These are phyloP conservation scores for Phaeophleospora eucalypticola DNA, from an alignment of 2,329 filamentous ascomycete species.

Conservation along the genomic window DNA sequence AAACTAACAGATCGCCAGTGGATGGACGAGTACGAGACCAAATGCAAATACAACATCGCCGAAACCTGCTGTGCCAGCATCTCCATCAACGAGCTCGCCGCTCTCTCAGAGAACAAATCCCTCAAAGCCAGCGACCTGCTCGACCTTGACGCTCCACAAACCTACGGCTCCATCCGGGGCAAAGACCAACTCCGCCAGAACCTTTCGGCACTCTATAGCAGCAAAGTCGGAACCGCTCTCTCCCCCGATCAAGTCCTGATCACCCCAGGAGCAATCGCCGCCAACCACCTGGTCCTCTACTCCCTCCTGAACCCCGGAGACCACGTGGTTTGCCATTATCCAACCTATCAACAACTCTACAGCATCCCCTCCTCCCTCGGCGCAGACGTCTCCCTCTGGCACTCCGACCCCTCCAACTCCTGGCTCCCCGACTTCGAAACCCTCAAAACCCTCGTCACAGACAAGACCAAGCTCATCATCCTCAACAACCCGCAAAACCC, in stretches of 20 bases:
- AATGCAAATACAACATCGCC: conserved; percentile 63
- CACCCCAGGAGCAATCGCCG: conserved; percentile 74
- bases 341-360: conserved; percentile 83
- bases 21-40: conserved; percentile 54
- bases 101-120: conserved; percentile 54
- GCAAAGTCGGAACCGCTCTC: conserved; percentile 46
- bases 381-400: conserved; percentile 74
- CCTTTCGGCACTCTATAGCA: conserved; percentile 66
- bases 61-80: conserved; percentile 76
- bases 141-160: conserved; percentile 56
- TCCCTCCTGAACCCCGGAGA: conserved; percentile 67
- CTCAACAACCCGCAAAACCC: conserved; percentile 80
- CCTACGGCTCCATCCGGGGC: conserved; percentile 70
- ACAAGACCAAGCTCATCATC: conserved; percentile 68
- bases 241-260: conserved; percentile 65
- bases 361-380: conserved; percentile 69
- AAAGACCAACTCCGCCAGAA: conserved; percentile 60
- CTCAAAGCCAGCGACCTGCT: conserved; percentile 40
- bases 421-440: conserved; percentile 66
- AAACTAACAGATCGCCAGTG: conserved; percentile 39
- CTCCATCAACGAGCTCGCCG: conserved; percentile 63
- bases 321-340: conserved; percentile 82
- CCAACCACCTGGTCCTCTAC: conserved; percentile 80
- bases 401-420: conserved; percentile 58
- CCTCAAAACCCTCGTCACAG: conserved; percentile 60